Conservation (phyloP, 306 rosid species). For the Lathyrus tuberosus region DNA sequence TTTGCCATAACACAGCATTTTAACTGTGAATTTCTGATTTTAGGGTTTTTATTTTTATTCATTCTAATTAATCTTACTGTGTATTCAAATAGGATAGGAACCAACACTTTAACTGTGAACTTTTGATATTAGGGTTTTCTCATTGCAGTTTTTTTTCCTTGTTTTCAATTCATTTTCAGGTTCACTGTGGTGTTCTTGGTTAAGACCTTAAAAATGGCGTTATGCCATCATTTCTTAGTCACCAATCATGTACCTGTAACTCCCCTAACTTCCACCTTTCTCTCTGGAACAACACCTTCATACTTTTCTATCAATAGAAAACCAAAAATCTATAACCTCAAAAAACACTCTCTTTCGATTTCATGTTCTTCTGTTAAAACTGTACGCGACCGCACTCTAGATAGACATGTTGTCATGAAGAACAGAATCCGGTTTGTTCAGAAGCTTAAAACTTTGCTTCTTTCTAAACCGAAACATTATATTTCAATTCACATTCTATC, state of each 20-base stretch:
- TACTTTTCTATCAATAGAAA: conserved; percentile 36
- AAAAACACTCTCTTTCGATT: conserved; percentile 40
- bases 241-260: conserved; percentile 41
- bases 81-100: conserved; percentile 6
- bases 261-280: conserved; percentile 49
- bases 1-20: neutral
- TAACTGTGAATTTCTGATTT: neutral
- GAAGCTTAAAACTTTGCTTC: conserved; percentile 75
- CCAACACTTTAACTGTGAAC: neutral
- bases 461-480: conserved; percentile 86
- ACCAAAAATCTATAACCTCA: conserved; percentile 28
- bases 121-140: neutral
- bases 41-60: conserved; percentile 4
- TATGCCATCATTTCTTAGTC: conserved; percentile 48
- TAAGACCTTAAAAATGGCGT: conserved; percentile 44
- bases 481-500: conserved; percentile 72
- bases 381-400: conserved; percentile 70
- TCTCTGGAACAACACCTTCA: conserved; percentile 39
- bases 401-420: conserved; percentile 69
- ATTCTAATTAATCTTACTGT: neutral
- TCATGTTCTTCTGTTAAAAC: conserved; percentile 68
- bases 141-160: conserved; percentile 2
- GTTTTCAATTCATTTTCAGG: conserved; percentile 42
- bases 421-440: conserved; percentile 78
- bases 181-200: conserved; percentile 12